Evolutionary conservation across 257 asterid genomes (phyloP), one percentile per base, ranked within the genome.

Genomic region (Solanum okadae): DNA sequence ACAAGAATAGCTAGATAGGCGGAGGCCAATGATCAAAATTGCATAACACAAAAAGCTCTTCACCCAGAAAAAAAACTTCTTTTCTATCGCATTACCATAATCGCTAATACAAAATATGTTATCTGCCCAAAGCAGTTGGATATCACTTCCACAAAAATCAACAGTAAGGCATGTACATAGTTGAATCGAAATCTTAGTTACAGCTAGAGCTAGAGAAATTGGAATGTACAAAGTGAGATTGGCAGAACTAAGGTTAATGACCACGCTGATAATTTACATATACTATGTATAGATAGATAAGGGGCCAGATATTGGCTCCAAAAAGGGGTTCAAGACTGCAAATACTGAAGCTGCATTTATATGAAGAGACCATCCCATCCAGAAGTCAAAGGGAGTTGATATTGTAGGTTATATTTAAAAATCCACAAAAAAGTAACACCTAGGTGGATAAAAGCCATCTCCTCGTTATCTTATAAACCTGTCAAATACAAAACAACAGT

Each of bases 281-380:
- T 88, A 91, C 75, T 76, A 92, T 81, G 91, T 88, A 90, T 89
- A 86, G 59, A 84, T 49, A 27, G 87, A 85, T 75, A 87, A 77
- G 88, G 91, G 86, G 70, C 92, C 89, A 86, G 87, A 87, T 82
- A 89, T 75, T 10, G 87, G 90, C 89, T 89, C 92, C 93, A 83
- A 83, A 85, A 72, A 49, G 86, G 93, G 90, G 86, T 91, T 91
- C 97, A 93, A 94, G 91, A 91, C 87, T 89, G 91, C 89, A 88
- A 91, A 87, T 88, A 87, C 87, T 88, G 87, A 89, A 79, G 67
- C 81, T 85, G 90, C 89, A 88, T 89, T 90, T 68, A 86, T 89
- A 89, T 79, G 88, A 88, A 86, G 46, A 61, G 92, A 75, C 87
- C 79, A 72, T 88, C 91, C 90, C 88, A 77, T 85, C 88, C 75